These are phyloP conservation scores for Antrodiella citrinella DNA, from an alignment of 768 basidiomycete genomes.

Conservation along the genomic window DNA sequence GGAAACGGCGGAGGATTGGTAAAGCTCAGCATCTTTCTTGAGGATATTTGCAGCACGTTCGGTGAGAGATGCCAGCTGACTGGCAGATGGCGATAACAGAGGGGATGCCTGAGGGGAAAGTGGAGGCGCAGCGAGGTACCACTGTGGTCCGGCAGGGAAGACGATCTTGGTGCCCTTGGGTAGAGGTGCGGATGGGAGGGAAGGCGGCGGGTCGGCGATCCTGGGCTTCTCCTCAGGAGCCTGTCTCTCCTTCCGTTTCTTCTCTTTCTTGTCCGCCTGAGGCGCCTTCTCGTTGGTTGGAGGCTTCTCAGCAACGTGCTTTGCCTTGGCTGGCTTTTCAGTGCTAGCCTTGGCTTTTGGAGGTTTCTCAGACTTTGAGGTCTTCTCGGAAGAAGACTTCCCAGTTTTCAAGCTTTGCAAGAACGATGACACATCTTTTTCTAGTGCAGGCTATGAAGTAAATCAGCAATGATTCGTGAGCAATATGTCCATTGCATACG, in stretches of 20 bases:
- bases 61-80: slow-evolving; percentile 37
- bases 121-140: slow-evolving; percentile 43
- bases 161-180: slow-evolving; percentile 15
- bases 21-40: slow-evolving; percentile 32
- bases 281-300: not conserved
- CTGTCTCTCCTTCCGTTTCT: not conserved
- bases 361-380: slow-evolving; percentile 14
- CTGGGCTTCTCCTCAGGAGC: not conserved
- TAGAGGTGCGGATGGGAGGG: not conserved
- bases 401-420: slow-evolving; percentile 32
- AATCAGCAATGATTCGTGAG: not conserved
- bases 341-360: slow-evolving; percentile 1
- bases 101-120: slow-evolving; percentile 26
- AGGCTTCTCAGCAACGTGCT: not conserved
- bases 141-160: slow-evolving; percentile 35
- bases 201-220: not conserved
- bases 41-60: slow-evolving; percentile 43
- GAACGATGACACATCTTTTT: slow-evolving; percentile 40
- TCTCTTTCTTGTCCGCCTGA: not conserved
- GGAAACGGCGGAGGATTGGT: slow-evolving; percentile 41
- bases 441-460: slow-evolving; percentile 28
- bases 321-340: not conserved
- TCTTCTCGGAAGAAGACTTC: slow-evolving; percentile 5
- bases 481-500: slow-evolving; percentile 11
- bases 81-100: slow-evolving; percentile 28